These are phyloP conservation scores for Wickerhamomyces mucosus DNA, from an alignment of 805 yeast genomes.

Conservation along the genomic window DNA sequence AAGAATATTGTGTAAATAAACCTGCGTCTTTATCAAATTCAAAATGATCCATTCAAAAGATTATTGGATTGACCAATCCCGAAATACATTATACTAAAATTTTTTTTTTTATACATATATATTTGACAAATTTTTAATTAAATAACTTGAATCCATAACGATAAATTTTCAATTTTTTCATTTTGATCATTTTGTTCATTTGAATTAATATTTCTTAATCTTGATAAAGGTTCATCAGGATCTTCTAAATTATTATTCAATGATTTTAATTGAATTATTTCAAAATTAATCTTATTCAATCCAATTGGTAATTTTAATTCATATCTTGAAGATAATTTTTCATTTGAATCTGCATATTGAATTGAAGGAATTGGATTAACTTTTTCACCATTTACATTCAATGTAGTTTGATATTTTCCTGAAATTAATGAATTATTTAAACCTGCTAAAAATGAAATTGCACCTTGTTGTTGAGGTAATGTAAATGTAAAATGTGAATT, in stretches of 20 bases:
- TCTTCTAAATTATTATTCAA: background rate
- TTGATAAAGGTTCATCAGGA: background rate
- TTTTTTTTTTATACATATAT: background rate
- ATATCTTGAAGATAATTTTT: constrained; percentile 25
- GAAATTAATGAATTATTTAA: constrained; percentile 32
- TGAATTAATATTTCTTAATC: background rate
- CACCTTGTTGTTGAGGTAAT: constrained; percentile 38
- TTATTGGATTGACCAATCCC: no score
- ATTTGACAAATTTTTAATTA: background rate
- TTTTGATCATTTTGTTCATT: background rate
- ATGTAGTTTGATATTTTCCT: constrained; percentile 27
- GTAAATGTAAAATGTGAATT: constrained; percentile 26
- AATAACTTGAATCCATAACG: background rate
- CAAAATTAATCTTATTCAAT: constrained; percentile 33
- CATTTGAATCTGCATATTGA: constrained; percentile 24
- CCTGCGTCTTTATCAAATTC: no score
- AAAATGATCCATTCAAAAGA: no score
- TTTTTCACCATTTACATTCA: constrained; percentile 35
- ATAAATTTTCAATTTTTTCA: background rate
- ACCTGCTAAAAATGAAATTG: constrained; percentile 34
- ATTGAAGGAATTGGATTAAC: constrained; percentile 34
- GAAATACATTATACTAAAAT: no score
- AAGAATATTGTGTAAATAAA: no score
- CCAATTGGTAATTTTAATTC: constrained; percentile 40
- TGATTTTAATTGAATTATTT: constrained; percentile 11